A percentile compares a stretch with the other conserved stretches of the same genome.
phyloP scores from a whole-genome alignment of 768 basidiomycete species.

The Leccinum ochraceum region DNA sequence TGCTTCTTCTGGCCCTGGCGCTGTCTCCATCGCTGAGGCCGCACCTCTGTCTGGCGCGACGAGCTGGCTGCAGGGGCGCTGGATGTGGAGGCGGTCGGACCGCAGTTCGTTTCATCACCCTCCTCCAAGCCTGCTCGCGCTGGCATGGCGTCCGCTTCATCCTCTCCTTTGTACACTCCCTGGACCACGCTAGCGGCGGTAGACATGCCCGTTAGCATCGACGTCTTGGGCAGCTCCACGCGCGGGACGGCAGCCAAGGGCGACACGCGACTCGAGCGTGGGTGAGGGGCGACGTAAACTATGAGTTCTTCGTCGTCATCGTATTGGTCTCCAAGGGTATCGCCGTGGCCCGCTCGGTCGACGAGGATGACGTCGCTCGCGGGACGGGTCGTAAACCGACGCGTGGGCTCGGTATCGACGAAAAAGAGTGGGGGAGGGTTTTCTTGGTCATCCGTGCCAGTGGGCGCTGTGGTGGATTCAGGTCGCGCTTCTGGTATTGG shows the following conservation, averaged over 20 bases:
- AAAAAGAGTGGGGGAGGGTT: constrained; percentile 25
- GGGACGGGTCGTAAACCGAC: constrained; percentile 3
- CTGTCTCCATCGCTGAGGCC: constrained; percentile 17
- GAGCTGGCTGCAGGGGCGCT: constrained; percentile 16
- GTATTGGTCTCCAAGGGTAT: constrained; percentile 21
- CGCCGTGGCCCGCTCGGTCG: constrained; percentile 20
- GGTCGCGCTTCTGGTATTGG: not conserved
- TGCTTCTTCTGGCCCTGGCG: constrained; percentile 25
- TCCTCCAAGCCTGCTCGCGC: not conserved
- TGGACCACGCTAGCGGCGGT: not conserved
- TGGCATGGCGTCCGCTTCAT: not conserved
- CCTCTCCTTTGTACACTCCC: not conserved
- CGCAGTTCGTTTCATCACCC: constrained; percentile 15
- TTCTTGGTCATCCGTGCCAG: not conserved
- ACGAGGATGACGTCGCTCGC: constrained; percentile 26
- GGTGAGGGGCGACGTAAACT: constrained; percentile 77
- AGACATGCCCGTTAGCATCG: constrained; percentile 26
- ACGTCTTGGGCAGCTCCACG: constrained; percentile 22
- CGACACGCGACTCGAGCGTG: constrained; percentile 38
- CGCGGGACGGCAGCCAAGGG: constrained; percentile 16
- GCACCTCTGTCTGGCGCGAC: constrained; percentile 27
- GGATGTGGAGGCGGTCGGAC: constrained; percentile 4
- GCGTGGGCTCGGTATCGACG: constrained; percentile 42
- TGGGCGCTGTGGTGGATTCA: not conserved
- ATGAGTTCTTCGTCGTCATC: constrained; percentile 62